Percentiles rank a stretch among this genome's conserved stretches.
Conservation (phyloP, 345 rosid species). For the Melaleuca quinquenervia region DNA sequence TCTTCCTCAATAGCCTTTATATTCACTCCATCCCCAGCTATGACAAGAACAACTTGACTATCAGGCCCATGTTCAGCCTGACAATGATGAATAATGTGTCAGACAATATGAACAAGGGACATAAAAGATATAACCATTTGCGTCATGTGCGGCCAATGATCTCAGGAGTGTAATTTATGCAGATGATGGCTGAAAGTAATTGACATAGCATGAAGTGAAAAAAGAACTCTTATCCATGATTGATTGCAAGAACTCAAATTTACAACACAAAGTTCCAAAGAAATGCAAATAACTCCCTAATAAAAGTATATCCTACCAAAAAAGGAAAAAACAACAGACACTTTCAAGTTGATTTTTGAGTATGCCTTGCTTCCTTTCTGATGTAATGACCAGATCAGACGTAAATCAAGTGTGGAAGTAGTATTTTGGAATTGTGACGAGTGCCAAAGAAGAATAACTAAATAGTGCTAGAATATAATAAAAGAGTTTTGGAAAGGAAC, state of each 20-base stretch:
- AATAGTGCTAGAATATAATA: too few species aligned
- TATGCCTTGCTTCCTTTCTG: background rate
- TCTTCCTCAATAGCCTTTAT: slow-evolving; percentile 66
- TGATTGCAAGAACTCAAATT: background rate
- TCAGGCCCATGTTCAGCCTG: slow-evolving; percentile 99
- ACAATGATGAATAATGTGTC: background rate
- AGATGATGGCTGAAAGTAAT: background rate
- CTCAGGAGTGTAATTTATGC: background rate
- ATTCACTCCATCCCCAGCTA: slow-evolving; percentile 70
- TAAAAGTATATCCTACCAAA: background rate
- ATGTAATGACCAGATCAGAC: background rate
- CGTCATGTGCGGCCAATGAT: background rate
- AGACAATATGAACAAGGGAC: background rate
- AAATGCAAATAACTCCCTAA: background rate
- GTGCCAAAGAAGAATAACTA: background rate
- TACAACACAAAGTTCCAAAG: background rate
- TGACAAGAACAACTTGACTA: slow-evolving; percentile 90
- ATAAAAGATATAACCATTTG: background rate
- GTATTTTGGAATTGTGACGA: background rate
- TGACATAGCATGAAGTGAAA: background rate
- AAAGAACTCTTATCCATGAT: background rate
- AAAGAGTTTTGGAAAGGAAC: too few species aligned
- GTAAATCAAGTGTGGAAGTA: background rate
- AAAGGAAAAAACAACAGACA: background rate
- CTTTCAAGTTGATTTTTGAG: background rate